Conservation (phyloP, 768 basidiomycete genomes). For the Kwoniella heveanensis region DNA sequence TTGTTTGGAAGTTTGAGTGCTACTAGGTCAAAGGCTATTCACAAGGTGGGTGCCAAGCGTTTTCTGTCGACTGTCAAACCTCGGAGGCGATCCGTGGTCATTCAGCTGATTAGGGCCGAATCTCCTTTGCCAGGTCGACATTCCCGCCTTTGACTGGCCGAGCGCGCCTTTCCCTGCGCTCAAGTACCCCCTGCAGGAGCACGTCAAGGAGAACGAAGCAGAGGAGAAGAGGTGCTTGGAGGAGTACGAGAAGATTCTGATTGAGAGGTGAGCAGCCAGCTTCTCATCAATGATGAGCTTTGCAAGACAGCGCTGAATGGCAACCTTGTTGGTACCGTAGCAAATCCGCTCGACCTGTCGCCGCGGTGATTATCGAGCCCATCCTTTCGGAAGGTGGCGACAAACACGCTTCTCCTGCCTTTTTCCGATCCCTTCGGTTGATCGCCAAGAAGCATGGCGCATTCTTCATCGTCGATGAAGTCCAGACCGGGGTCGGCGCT, state of each 20-base stretch:
- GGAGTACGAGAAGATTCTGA: slow-evolving; percentile 50
- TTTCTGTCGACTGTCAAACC: too few species aligned
- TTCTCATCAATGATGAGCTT: too few species aligned
- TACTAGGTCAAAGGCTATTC: slow-evolving; percentile 58
- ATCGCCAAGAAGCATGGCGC: slow-evolving; percentile 57
- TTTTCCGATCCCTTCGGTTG: slow-evolving; percentile 56
- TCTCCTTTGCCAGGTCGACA: slow-evolving; percentile 52
- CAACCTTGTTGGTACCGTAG: too few species aligned
- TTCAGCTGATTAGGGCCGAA: too few species aligned
- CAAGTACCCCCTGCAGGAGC: slow-evolving; percentile 58
- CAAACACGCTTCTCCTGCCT: slow-evolving; percentile 57
- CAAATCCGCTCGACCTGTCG: slow-evolving; percentile 55
- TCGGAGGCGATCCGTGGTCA: too few species aligned
- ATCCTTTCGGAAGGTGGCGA: slow-evolving; percentile 59
- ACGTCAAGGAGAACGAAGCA: slow-evolving; percentile 54
- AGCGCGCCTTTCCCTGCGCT: slow-evolving; percentile 56
- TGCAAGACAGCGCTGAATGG: too few species aligned
- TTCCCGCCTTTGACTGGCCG: slow-evolving; percentile 60
- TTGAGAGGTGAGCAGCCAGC: slow-evolving; percentile 35
- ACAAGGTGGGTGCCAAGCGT: slow-evolving; percentile 51
- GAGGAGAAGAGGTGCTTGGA: slow-evolving; percentile 55
- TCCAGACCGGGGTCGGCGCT: slow-evolving; percentile 59
- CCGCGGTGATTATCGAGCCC: slow-evolving; percentile 60
- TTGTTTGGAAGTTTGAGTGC: slow-evolving; percentile 57
- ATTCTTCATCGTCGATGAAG: slow-evolving; percentile 58